Evolutionary conservation across 1,139 yeast species (phyloP).

Genomic region (Geotrichum citri-aurantii): DNA sequence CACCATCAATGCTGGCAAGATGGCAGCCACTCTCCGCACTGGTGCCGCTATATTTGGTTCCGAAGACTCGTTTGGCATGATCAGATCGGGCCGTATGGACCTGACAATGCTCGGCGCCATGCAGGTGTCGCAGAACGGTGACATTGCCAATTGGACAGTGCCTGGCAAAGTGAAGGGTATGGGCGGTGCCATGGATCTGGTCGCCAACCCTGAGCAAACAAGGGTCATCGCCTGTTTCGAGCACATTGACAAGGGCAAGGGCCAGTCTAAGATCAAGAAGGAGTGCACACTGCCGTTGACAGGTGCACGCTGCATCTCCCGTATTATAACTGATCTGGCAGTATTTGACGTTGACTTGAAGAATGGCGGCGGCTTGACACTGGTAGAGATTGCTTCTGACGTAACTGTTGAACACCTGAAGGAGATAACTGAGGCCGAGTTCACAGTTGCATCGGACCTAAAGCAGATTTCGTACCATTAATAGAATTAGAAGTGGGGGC

Average conservation of each 20-base stretch:
- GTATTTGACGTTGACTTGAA: conserved; percentile 42
- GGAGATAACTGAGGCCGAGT: conserved; percentile 38
- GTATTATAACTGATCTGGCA: conserved; percentile 44
- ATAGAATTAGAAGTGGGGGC: background rate
- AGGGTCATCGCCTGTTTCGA: conserved; percentile 44
- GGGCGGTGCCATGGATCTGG: conserved; percentile 50
- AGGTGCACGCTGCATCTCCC: conserved; percentile 41
- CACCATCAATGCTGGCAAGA: conserved; percentile 45
- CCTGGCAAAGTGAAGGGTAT: conserved; percentile 46
- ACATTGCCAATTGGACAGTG: conserved; percentile 45
- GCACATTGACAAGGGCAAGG: conserved; percentile 41
- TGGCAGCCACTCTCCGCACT: conserved; percentile 40
- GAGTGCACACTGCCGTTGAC: conserved; percentile 43
- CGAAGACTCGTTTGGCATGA: conserved; percentile 45
- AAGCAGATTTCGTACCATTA: conserved; percentile 21
- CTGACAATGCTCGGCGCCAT: conserved; percentile 43
- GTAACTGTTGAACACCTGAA: conserved; percentile 38
- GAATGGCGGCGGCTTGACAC: conserved; percentile 32
- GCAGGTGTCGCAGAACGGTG: conserved; percentile 43
- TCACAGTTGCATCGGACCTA: conserved; percentile 35
- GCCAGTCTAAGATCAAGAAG: conserved; percentile 41
- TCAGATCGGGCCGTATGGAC: conserved; percentile 41
- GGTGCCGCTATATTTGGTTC: conserved; percentile 45
- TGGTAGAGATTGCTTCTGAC: conserved; percentile 39
- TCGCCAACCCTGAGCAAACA: conserved; percentile 42